Evolutionary conservation across 495 filamentous ascomycete genomes (phyloP), one percentile per base, ranked within the genome.

Genomic region (Aspergillus wentii): DNA sequence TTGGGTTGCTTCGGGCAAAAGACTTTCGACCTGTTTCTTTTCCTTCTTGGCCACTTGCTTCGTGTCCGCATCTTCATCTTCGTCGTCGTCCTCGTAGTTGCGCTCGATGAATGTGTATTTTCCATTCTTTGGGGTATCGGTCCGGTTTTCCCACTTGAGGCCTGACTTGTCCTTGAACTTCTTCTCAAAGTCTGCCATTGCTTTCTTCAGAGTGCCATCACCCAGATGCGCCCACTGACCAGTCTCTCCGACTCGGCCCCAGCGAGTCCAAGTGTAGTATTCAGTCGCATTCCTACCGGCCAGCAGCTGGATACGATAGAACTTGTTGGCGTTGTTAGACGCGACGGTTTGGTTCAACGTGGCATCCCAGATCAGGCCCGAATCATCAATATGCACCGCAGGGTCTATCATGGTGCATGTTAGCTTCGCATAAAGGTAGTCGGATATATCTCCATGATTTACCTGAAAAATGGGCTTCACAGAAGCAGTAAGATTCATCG

Each of bases 131-230:
- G 83, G 80, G 5, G 66, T 51, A 1, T 74, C 61, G 8, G 69
- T 54, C 2, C 88, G 75, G 30, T 85, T 52, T 1, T 52, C 66
- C 88, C 88, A 94, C 0, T 52, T 38, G 20, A 82, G 58, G 6
- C 87, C 86, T 0, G 83, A 75, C 56, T 94, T 92, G 43, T 77
- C 73, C 43, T 78, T 88, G 71, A 95, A 94, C 44, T 85, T 86
- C 51, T 75, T 80, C 20, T 83, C 59, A 38, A 86, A 94, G 5
- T 70, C 41, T 1, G 29, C 41, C 18, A 74, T 52, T 0, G 86
- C 85, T 4, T 43, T 25, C 0, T 44, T 41, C 5, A 83, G 45
- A 13, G 43, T 32, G 8, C 68, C 63, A 19, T 56, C 21, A 2
- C 64, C 67, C 2, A 82, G 45, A 13, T 66, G 39, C 1, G 71